Percentiles rank a stretch among this genome's conserved stretches.
Conservation (phyloP, 2,329 filamentous ascomycete genomes). For the Cordyceps tenuipes region DNA sequence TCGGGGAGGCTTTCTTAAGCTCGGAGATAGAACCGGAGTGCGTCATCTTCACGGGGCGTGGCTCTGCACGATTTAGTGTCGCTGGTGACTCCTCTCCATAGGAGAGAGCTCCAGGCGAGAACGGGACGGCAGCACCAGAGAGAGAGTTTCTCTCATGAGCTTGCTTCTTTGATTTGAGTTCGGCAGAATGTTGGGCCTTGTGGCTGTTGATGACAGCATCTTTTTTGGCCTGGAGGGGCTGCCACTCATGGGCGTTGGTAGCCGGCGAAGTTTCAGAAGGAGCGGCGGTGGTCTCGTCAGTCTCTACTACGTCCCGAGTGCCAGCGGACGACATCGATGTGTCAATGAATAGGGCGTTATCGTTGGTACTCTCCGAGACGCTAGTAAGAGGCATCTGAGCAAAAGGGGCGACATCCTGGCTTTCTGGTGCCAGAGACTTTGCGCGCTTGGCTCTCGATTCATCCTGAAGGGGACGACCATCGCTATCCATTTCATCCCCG, state of each 20-base stretch:
- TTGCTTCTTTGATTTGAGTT: constrained; percentile 1
- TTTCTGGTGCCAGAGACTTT: constrained; percentile 55
- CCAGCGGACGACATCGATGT: constrained; percentile 47
- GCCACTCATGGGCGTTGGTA: neutral
- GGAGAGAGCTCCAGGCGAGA: constrained; percentile 41
- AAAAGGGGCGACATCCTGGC: constrained; percentile 67
- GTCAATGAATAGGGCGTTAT: constrained; percentile 35
- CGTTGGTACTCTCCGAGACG: constrained; percentile 28
- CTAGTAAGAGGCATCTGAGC: constrained; percentile 32
- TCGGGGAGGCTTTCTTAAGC: constrained; percentile 5
- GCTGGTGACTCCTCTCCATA: constrained; percentile 19
- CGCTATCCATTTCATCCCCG: constrained; percentile 36
- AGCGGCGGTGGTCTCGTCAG: constrained; percentile 42
- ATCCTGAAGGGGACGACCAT: constrained; percentile 55
- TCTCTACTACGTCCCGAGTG: constrained; percentile 45
- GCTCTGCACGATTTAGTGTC: constrained; percentile 1
- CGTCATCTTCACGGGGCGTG: constrained; percentile 3
- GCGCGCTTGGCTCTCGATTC: constrained; percentile 69
- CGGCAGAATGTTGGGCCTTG: constrained; percentile 8
- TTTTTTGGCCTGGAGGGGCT: constrained; percentile 1
- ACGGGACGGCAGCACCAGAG: constrained; percentile 64
- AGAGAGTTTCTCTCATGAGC: constrained; percentile 35
- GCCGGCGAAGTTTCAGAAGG: constrained; percentile 45
- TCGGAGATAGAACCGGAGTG: neutral
- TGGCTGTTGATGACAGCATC: constrained; percentile 36